Evolutionary conservation across 176 grass and related monocot species (phyloP), one percentile per base, ranked within the genome.

Genomic region (Oryza glumipatula): DNA sequence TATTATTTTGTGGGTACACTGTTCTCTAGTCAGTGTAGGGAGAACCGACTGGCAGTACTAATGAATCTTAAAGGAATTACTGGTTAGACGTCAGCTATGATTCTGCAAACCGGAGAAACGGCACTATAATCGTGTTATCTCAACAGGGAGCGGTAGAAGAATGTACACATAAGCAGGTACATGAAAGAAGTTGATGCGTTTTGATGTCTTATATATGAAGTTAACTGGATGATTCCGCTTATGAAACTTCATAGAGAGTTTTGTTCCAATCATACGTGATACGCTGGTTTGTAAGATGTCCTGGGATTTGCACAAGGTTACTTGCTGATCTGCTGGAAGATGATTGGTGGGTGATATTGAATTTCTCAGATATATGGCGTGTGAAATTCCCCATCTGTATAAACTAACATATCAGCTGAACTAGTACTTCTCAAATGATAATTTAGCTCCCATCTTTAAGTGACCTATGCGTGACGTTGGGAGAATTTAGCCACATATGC

Each of bases 311-410:
- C 46, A 11, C 26, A 39, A 32, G 56, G 19, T 58, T 68, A 26
- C 58, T 58, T 46, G 16, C 39, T 26, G 17, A 76, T 82, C 3
- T 68, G 14, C 3, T 16, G 33, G 30, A 26, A 75, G 13, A 73
- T 78, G 35, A 41, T 65, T 58, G 30, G 12, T 33, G 32, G 36
- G 23, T 44, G 36, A 33, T 30, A 66, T 14, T 6, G 9, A 11
- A 60, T 67, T 35, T 9, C 83, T 72, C 11, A 45, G 38, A 77
- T 65, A 52, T 13, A 4, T 47, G 8, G 73, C 67, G 60, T 77
- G 56, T 26, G 67, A 72, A 81, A 67, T 52, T 81, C 6, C n/a
- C 13, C 28, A 65, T 39, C 11, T 33, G 2, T 32, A 49, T 11
- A 56, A 86, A 49, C 15, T 33, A 58, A 58, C 54, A 33, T 44